phyloP scores from a whole-genome alignment of 1,139 yeast genomes.

The Pichia sp. region DNA sequence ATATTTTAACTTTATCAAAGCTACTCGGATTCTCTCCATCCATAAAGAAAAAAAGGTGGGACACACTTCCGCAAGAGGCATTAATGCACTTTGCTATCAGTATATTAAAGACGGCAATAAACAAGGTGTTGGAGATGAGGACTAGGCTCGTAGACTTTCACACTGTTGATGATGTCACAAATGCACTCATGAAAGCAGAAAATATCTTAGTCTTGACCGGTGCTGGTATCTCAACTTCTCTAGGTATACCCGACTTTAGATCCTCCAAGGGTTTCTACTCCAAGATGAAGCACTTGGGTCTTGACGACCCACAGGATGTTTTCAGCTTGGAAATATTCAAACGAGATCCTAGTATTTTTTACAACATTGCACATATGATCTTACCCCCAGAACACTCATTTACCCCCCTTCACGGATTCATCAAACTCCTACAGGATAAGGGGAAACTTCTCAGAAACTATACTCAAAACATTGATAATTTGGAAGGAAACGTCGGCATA shows the following conservation, averaged over 20 bases:
- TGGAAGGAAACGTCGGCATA: constrained; percentile 82
- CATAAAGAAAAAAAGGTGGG: constrained; percentile 18
- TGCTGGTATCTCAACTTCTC: constrained; percentile 91
- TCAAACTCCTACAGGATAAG: constrained; percentile 65
- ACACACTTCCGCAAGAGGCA: constrained; percentile 10
- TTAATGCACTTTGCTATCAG: constrained; percentile 43
- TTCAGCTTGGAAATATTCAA: constrained; percentile 71
- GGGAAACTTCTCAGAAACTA: constrained; percentile 80
- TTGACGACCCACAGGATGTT: constrained; percentile 91
- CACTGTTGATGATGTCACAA: constrained; percentile 55
- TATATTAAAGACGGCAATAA: constrained; percentile 52
- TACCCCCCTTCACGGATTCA: constrained; percentile 85
- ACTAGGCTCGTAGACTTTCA: constrained; percentile 44
- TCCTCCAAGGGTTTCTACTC: constrained; percentile 85
- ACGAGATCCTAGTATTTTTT: constrained; percentile 76
- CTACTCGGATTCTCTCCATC: constrained; percentile 47
- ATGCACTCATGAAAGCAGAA: constrained; percentile 44
- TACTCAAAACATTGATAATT: constrained; percentile 91
- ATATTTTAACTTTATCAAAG: constrained; percentile 41
- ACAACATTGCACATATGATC: constrained; percentile 81
- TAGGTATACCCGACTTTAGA: constrained; percentile 95
- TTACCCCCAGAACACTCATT: constrained; percentile 69
- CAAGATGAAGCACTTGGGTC: constrained; percentile 59
- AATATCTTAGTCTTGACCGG: constrained; percentile 82
- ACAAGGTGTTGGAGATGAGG: constrained; percentile 49